Evolutionary conservation across 2,329 filamentous ascomycete species (phyloP).

Genomic region (Chalara sp.): DNA sequence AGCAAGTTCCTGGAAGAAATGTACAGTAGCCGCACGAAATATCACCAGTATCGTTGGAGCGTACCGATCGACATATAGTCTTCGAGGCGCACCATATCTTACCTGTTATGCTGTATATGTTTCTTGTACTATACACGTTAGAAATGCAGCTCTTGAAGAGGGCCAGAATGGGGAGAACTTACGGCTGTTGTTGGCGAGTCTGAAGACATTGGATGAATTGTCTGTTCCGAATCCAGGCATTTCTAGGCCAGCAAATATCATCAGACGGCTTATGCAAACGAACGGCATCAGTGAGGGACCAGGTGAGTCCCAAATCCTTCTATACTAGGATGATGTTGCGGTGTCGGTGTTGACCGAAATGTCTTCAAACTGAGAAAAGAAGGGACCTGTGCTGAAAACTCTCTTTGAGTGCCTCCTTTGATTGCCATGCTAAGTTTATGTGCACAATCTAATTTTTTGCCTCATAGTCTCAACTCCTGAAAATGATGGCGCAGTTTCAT

Average conservation of each 20-base stretch:
- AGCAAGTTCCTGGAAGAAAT: slow-evolving; percentile 25
- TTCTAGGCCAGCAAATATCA: slow-evolving; percentile 8
- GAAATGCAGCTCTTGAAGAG: slow-evolving; percentile 28
- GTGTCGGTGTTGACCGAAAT: background rate
- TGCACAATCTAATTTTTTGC: background rate
- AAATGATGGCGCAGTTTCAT: background rate
- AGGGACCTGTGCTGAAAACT: background rate
- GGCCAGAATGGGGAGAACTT: slow-evolving; percentile 19
- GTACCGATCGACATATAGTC: slow-evolving; percentile 33
- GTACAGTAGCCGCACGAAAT: slow-evolving; percentile 28
- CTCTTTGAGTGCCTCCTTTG: background rate
- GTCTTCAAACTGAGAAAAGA: background rate
- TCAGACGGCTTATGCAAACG: background rate
- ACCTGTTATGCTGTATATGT: slow-evolving; percentile 37
- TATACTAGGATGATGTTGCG: background rate
- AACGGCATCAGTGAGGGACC: background rate
- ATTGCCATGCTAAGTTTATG: background rate
- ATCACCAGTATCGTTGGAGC: slow-evolving; percentile 29
- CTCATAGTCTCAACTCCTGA: background rate
- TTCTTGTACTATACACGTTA: slow-evolving; percentile 34
- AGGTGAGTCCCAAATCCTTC: background rate
- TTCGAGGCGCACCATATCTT: slow-evolving; percentile 34
- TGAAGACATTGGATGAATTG: slow-evolving; percentile 29
- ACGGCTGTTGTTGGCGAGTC: slow-evolving; percentile 21
- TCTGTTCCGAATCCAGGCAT: slow-evolving; percentile 23